Base-by-base conservation (phyloP, 2,329 filamentous ascomycete genomes). In the Escovopsis weberi region DNA sequence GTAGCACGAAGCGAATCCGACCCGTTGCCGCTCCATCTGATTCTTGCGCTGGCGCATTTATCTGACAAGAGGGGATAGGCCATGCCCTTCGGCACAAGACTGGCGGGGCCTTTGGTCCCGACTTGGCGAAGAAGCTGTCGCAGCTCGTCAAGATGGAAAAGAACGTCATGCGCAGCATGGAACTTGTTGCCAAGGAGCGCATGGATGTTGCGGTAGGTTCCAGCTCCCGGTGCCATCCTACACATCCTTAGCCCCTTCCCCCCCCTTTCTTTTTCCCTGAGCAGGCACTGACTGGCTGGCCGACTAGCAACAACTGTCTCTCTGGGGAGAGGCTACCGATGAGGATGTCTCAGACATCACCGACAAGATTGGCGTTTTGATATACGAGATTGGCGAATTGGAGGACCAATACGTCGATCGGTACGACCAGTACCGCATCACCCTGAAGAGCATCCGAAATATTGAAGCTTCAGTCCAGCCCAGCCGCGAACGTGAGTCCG, bases 91-190 rank as follows among this genome's bases (percentile, higher is more conserved):
- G 84, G 54, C 75, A 78, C 58, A 81, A 82, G 58, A 74, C 80
- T 37, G 82, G 83, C 49, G 84, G 83, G 52, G 80, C 82, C 54
- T 87, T 86, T 51, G 75, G 77, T 49, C 76, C 88, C 45, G 91
- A 98, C 57, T 80, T 98, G 45, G 83, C 91, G 45, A 95, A 94
- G 76, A 98, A 98, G 75, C 80, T 98, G 48, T 86, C 88, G 35
- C 85, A 94, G 69, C 77, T 98, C 42, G 91, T 98, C 50, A 98
- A 98, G 78, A 98, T 98, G 91, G 91, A 98, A 70, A 98, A 98
- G 80, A 96, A 98, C 61, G 85, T 95, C 44, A 98, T 98, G 91
- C 86, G 91, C 64, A 95, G 87, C 62, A 80, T 96, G 74, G 91
- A 98, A 62, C 74, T 86, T 40, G 91, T 96, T 42, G 87, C 87